Evolutionary conservation across 1,284 basidiomycete species (phyloP), one percentile per base, ranked within the genome.

Genomic region (Wallemia hederae): DNA sequence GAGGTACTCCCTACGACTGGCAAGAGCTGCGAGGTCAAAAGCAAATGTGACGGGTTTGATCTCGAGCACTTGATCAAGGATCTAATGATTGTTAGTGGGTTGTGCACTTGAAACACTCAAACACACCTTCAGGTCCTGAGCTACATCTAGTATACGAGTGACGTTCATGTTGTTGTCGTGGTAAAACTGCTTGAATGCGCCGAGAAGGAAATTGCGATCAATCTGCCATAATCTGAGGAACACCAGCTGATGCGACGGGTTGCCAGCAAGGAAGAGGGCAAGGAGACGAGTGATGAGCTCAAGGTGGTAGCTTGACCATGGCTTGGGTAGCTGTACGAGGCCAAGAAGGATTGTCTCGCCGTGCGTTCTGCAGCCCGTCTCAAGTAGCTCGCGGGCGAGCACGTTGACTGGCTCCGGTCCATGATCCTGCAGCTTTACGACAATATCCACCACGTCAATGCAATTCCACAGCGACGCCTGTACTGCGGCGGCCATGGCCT

Each of bases 171-270:
- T 86, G 66, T 82, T 89, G 68, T 92, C 89, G 59, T 82, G 78
- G 70, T 97, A 97, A 68, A 90, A 91, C 66, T 88, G 85, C 59
- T 82, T 79, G 70, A 98, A 83, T 1, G 87, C 85, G 61, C 82
- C 79, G 7, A 88, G 81, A 59, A 97, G 77, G 68, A 90, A 85
- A 0, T 80, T 74, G 0, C 83, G 84, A 66, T 91, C 81, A 59
- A 85, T 84, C 67, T 91, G 85, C 83, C 86, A 92, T 62, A 98
- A 80, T 62, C 88, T 78, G 80, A 92, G 87, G 74, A 98, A 97
- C 62, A 97, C 91, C 24, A 98, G 79, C 65, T 92, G 86, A 66
- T 92, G 86, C 65, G 90, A 90, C 5, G 89, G 88, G 68, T 94
- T 85, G 2, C 88, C 85, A 24, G 80, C 81, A 58, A 98, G 76